Percentiles rank a stretch among this genome's conserved stretches.
phyloP scores from a whole-genome alignment of 768 basidiomycete genomes.

The Tulasnella sp. region DNA sequence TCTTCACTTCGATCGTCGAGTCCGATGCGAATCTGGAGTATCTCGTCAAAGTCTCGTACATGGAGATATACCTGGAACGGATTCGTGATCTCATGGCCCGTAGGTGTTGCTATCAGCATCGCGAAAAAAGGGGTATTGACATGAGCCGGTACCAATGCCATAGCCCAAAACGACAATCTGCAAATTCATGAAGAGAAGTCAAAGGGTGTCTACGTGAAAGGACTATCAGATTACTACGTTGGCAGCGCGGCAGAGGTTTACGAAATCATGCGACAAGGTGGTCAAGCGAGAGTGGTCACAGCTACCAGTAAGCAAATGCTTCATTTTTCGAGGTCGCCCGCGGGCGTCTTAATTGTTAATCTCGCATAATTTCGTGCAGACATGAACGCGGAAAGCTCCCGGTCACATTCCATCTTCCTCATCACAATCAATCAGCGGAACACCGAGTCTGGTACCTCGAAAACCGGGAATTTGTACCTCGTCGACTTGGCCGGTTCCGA shows the following conservation, averaged over 20 bases:
- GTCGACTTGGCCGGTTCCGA: constrained; percentile 98
- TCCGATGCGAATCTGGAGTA: constrained; percentile 95
- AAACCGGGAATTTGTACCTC: constrained; percentile 92
- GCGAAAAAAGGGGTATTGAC: not conserved
- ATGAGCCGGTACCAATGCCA: not conserved
- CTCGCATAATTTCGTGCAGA: constrained; percentile 38
- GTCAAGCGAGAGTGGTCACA: constrained; percentile 79
- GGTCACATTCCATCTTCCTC: constrained; percentile 97
- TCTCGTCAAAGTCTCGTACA: constrained; percentile 98
- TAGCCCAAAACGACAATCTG: constrained; percentile 94
- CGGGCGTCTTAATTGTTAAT: not conserved
- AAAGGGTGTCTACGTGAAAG: constrained; percentile 96
- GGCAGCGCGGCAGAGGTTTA: constrained; percentile 92
- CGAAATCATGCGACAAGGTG: constrained; percentile 97
- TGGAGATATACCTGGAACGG: constrained; percentile 98
- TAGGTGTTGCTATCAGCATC: constrained; percentile 33
- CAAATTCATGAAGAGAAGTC: constrained; percentile 98
- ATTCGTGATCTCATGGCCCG: constrained; percentile 92
- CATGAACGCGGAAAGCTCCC: constrained; percentile 99
- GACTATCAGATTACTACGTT: constrained; percentile 95
- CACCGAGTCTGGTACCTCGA: constrained; percentile 89
- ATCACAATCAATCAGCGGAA: constrained; percentile 96
- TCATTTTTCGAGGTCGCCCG: not conserved
- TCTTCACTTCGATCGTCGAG: constrained; percentile 94
- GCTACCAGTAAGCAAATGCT: constrained; percentile 64